Percentiles rank a stretch among this genome's conserved stretches.
Evolutionary conservation across 192 early-diverging fungal species (phyloP).

Genomic region (Allomyces macrogynus): DNA sequence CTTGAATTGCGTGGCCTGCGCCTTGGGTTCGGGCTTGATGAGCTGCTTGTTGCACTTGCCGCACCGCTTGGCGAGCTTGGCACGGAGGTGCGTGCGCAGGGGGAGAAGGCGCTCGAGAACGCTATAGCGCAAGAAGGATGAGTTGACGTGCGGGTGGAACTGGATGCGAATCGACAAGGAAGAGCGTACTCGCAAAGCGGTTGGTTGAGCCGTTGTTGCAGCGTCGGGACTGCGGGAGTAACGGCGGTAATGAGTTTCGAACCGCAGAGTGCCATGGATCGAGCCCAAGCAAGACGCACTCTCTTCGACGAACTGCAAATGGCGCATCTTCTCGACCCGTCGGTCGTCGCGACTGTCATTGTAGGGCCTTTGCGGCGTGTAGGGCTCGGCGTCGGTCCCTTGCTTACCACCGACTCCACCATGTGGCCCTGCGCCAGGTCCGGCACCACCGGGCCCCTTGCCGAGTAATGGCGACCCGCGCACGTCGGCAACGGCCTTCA

Average conservation of each 20-base stretch:
- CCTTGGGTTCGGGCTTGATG: conserved; percentile 81
- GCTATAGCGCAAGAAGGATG: neutral
- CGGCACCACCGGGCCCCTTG: no score
- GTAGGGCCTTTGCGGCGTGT: neutral
- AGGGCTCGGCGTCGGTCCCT: no score
- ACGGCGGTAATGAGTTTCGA: conserved; percentile 7
- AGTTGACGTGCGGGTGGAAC: no score
- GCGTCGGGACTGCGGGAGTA: conserved; percentile 24
- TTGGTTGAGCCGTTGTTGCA: conserved; percentile 37
- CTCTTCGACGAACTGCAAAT: neutral
- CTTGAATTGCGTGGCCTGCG: conserved; percentile 66
- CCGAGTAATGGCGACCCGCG: no score
- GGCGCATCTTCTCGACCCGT: conserved; percentile 4
- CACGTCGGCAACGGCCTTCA: no score
- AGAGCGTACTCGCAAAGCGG: conserved; percentile 7
- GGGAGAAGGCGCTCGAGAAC: conserved; percentile 25
- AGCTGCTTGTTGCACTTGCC: conserved; percentile 70
- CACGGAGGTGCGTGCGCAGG: conserved; percentile 65
- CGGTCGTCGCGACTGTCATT: conserved; percentile 1
- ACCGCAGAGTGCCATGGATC: no score
- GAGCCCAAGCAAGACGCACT: no score
- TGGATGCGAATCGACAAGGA: no score
- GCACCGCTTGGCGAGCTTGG: conserved; percentile 70
- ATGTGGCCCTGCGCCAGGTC: no score
- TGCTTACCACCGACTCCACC: no score